Percentiles rank a stretch among this genome's conserved stretches.
Evolutionary conservation across 768 basidiomycete genomes (phyloP).

Genomic region (Russula compacta): DNA sequence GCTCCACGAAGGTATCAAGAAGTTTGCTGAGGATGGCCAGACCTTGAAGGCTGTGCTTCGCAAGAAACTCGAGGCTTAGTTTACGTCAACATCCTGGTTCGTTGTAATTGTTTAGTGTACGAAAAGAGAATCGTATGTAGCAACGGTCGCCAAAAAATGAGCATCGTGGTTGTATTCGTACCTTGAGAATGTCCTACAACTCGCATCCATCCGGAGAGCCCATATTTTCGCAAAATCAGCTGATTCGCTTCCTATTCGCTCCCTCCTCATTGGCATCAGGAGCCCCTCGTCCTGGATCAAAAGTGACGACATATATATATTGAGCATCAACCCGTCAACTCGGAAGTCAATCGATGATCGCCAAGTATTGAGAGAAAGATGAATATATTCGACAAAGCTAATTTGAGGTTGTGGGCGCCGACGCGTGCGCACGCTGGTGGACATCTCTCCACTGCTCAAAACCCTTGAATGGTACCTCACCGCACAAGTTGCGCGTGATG

Average conservation of each 20-base stretch:
- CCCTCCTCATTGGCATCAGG: neutral
- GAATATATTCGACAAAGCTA: no score
- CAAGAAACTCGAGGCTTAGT: conserved; percentile 48
- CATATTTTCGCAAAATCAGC: no score
- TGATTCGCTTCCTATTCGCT: no score
- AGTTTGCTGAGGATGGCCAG: conserved; percentile 93
- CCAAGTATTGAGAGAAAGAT: no score
- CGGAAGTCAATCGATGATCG: no score
- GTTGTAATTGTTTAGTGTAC: neutral
- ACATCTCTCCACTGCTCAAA: conserved; percentile 19
- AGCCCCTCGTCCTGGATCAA: neutral
- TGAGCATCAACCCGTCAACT: no score
- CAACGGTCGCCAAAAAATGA: neutral
- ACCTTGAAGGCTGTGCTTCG: conserved; percentile 78
- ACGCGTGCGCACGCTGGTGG: conserved; percentile 13
- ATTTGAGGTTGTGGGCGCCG: conserved; percentile 11
- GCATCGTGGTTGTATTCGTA: neutral
- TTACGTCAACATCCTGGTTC: neutral
- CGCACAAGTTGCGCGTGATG: conserved; percentile 18
- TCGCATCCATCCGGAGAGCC: no score
- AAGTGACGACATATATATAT: no score
- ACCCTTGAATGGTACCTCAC: conserved; percentile 19
- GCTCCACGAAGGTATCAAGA: conserved; percentile 95
- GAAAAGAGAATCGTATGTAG: neutral
- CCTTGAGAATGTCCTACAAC: neutral